Conservation (phyloP, 78 protist genomes). For the Bigelowiella natans region DNA sequence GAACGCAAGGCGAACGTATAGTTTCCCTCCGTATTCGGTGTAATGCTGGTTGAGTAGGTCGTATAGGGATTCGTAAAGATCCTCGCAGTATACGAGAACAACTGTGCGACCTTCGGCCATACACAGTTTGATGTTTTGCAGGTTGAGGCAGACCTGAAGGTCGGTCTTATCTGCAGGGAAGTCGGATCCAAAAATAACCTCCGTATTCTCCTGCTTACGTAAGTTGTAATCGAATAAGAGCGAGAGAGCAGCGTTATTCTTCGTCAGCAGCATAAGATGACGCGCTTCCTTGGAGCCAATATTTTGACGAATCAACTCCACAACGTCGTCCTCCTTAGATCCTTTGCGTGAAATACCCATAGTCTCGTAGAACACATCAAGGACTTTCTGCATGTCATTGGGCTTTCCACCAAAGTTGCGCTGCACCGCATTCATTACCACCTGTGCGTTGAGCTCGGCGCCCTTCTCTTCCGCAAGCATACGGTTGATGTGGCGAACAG, state of each 20-base stretch:
- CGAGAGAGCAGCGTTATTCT: not conserved
- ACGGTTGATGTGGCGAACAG: not conserved
- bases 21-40: not conserved
- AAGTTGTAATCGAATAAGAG: not conserved
- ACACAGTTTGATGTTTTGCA: not conserved
- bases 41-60: slow-evolving; percentile 27
- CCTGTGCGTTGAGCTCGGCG: not conserved
- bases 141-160: not conserved
- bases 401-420: slow-evolving; percentile 1
- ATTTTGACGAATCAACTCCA: not conserved
- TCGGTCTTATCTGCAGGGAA: slow-evolving; percentile 9
- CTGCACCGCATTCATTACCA: not conserved
- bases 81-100: not conserved
- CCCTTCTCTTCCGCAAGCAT: not conserved
- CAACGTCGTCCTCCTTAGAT: not conserved
- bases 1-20: not conserved
- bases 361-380: not conserved
- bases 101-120: slow-evolving; percentile 3
- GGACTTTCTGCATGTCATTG: not conserved
- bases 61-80: slow-evolving; percentile 22
- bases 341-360: not conserved
- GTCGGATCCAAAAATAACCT: slow-evolving; percentile 4
- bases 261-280: slow-evolving; percentile 10
- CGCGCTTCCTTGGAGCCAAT: slow-evolving; percentile 6
- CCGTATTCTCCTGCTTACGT: not conserved